Evolutionary conservation across 2,329 filamentous ascomycete species (phyloP).

Genomic region (Sclerotinia glacialis): DNA sequence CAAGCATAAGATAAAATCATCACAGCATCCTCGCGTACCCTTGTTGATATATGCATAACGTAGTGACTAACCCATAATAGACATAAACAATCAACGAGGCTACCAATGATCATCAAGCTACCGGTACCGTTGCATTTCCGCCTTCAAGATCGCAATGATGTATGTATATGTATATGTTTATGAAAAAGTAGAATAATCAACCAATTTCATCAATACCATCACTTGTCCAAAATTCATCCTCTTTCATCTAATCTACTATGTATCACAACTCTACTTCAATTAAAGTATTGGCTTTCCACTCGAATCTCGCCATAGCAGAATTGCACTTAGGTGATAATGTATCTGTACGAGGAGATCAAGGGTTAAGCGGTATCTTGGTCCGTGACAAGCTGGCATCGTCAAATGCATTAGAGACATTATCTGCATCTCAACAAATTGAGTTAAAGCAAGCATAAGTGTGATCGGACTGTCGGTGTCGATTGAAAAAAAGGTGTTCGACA

Average conservation of each 20-base stretch:
- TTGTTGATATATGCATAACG: slow-evolving; percentile 1
- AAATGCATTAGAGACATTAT: slow-evolving; percentile 18
- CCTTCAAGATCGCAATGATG: neutral
- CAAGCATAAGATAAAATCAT: slow-evolving; percentile 15
- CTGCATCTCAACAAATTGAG: slow-evolving; percentile 11
- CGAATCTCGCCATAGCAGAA: slow-evolving; percentile 19
- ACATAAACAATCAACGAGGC: slow-evolving; percentile 21
- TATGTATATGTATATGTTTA: too few species aligned
- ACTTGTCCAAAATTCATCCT: neutral
- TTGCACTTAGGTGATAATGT: slow-evolving; percentile 9
- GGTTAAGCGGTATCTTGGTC: slow-evolving; percentile 14
- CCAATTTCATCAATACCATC: neutral
- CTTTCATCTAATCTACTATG: neutral
- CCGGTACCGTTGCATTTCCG: neutral
- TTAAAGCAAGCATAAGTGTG: slow-evolving; percentile 7
- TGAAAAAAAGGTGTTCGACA: neutral
- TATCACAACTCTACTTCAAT: neutral
- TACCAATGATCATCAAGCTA: slow-evolving; percentile 1
- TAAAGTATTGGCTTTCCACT: neutral
- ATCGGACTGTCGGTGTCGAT: slow-evolving; percentile 2
- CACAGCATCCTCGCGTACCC: slow-evolving; percentile 10
- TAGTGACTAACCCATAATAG: neutral
- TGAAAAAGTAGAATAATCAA: neutral
- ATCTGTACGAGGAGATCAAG: slow-evolving; percentile 18
- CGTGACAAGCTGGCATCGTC: slow-evolving; percentile 17